phyloP scores from a whole-genome alignment of 2,329 filamentous ascomycete genomes.

The Epichloe gansuensis region DNA sequence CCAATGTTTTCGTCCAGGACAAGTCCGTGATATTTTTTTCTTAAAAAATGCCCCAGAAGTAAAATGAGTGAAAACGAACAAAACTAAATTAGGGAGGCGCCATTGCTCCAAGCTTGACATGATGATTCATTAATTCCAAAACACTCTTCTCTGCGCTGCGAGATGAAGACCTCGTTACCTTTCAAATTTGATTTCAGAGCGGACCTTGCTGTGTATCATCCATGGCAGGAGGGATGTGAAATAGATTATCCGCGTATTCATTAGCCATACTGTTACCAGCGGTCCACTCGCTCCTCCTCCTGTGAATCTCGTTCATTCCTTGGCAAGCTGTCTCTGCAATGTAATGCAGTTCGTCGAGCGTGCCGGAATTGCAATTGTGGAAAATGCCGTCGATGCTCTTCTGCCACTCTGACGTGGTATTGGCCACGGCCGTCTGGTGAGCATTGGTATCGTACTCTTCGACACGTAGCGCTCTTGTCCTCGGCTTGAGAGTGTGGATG shows the following conservation, averaged over 20 bases:
- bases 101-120: neutral
- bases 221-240: constrained; percentile 5
- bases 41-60: neutral
- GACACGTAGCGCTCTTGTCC: constrained; percentile 14
- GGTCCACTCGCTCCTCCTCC: constrained; percentile 18
- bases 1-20: neutral
- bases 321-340: constrained; percentile 32
- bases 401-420: constrained; percentile 30
- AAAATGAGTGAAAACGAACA: neutral
- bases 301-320: constrained; percentile 32
- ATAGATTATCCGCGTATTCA: constrained; percentile 20
- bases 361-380: constrained; percentile 30
- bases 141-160: too few species aligned
- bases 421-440: constrained; percentile 24
- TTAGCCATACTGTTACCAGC: constrained; percentile 18
- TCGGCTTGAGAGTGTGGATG: constrained; percentile 13
- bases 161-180: too few species aligned
- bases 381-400: constrained; percentile 32
- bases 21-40: neutral
- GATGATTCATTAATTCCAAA: neutral
- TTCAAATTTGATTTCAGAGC: neutral
- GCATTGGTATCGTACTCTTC: constrained; percentile 25
- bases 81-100: neutral
- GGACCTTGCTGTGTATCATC: constrained; percentile 6
- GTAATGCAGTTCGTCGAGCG: constrained; percentile 30